Percentiles rank a stretch among this genome's conserved stretches.
Conservation (phyloP, 345 rosid genomes). For the Salix purpurea region DNA sequence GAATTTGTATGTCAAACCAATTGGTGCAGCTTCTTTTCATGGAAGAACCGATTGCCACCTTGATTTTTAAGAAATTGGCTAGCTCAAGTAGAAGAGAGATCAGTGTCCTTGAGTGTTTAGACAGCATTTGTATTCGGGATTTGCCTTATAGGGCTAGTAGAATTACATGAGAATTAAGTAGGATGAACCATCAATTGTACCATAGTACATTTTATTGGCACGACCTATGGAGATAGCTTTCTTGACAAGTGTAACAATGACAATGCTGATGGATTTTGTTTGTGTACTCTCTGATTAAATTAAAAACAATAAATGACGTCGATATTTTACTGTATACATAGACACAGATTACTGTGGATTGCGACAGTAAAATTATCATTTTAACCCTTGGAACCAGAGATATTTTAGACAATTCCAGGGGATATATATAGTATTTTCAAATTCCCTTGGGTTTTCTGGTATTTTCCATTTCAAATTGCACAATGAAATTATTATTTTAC, state of each 20-base stretch:
- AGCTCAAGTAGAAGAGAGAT: neutral
- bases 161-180: neutral
- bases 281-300: neutral
- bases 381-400: too few species aligned
- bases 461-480: too few species aligned
- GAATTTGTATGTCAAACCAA: neutral
- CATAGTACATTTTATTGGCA: neutral
- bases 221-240: neutral
- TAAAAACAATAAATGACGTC: too few species aligned
- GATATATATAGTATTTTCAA: too few species aligned
- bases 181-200: neutral
- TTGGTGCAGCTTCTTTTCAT: neutral
- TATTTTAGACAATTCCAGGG: too few species aligned
- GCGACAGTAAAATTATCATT: too few species aligned
- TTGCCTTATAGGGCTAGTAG: neutral
- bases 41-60: neutral
- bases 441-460: too few species aligned
- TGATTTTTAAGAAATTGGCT: neutral
- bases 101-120: neutral
- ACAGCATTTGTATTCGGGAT: neutral
- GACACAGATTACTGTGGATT: too few species aligned
- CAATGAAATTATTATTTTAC: too few species aligned
- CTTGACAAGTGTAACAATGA: neutral
- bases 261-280: neutral
- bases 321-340: too few species aligned